Evolutionary conservation across 2,329 filamentous ascomycete species (phyloP), one percentile per base, ranked within the genome.

Genomic region (Penicillium sp.): DNA sequence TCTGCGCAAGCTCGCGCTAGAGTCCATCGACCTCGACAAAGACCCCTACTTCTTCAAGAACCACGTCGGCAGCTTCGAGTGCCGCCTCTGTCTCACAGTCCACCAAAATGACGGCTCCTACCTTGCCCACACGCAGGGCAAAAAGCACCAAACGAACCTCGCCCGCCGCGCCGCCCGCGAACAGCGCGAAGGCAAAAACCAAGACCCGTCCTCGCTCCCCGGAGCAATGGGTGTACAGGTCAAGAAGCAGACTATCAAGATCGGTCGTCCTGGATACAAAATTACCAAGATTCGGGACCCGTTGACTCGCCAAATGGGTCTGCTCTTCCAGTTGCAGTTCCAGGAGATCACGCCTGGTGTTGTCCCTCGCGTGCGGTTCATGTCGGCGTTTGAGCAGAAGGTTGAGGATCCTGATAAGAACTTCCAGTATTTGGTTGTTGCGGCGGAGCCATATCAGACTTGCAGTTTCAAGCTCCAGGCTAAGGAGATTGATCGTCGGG

Each of bases 31-130:
- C 83, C 91, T 98, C 66, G 95, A 98, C 82, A 98, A 97, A 82
- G 95, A 99, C 82, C 95, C 95, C 0, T 99, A 98, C 86, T 97
- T 98, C 84, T 99, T 99, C 89, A 96, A 96, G 80, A 99, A 99
- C 84, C 94, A 99, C 80, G 92, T 98, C 72, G 95, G 95, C 75
- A 95, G 91, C 74, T 99, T 97, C 80, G 95, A 99, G 80, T 99
- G 95, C 79, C 91, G 95, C 33, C 90, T 99, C 44, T 99, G 95
- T 75, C 84, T 99, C 28, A 99, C 95, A 0, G 94, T 98, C 4
- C 95, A 99, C 84, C 95, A 99, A 75, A 99, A 99, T 78, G 95
- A 99, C 82, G 95, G 95, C 66, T 97, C 93, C 53, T 99, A 99
- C 80, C 92, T 99, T 69, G 95, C 95, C 1, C 95, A 99, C 81